Percentiles rank a stretch among this genome's conserved stretches.
Evolutionary conservation across 148 eudicot genomes (phyloP).

Genomic region (Silene conica): DNA sequence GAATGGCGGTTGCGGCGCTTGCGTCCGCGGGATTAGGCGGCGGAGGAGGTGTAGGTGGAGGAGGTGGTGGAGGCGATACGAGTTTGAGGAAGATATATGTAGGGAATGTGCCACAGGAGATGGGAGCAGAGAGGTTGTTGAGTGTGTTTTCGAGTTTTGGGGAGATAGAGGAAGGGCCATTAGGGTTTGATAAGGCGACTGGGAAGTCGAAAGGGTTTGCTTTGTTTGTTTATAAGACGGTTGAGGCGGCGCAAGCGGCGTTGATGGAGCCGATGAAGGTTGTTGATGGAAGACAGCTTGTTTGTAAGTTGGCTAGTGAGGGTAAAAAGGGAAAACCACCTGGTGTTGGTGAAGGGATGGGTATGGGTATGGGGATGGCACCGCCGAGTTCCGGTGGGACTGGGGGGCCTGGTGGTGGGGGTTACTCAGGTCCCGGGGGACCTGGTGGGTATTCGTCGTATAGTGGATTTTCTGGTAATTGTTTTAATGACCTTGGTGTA

Average conservation of each 20-base stretch:
- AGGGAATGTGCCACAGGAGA: slow-evolving; percentile 62
- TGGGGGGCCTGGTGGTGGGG: slow-evolving; percentile 22
- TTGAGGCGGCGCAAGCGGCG: slow-evolving; percentile 51
- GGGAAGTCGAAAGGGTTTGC: slow-evolving; percentile 78
- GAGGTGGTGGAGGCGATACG: slow-evolving; percentile 29
- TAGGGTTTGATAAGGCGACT: slow-evolving; percentile 73
- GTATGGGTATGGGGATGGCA: slow-evolving; percentile 31
- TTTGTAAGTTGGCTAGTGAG: slow-evolving; percentile 60
- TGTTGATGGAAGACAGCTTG: slow-evolving; percentile 54
- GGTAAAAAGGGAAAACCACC: slow-evolving; percentile 63
- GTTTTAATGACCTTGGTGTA: neutral
- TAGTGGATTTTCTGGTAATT: slow-evolving; percentile 35
- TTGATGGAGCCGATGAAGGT: slow-evolving; percentile 53
- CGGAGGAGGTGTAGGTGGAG: slow-evolving; percentile 23
- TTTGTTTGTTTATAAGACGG: slow-evolving; percentile 68
- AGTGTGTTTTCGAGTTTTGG: slow-evolving; percentile 50
- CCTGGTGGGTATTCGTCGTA: slow-evolving; percentile 29
- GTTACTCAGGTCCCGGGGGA: slow-evolving; percentile 22
- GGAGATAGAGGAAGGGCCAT: slow-evolving; percentile 76
- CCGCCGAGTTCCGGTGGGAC: slow-evolving; percentile 15
- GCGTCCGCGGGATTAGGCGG: slow-evolving; percentile 38
- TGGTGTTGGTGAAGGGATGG: slow-evolving; percentile 10
- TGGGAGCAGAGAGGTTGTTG: slow-evolving; percentile 52
- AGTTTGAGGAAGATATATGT: slow-evolving; percentile 65
- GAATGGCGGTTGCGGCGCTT: slow-evolving; percentile 58